Evolutionary conservation across 1,139 yeast species (phyloP).

Genomic region (Saccharomyces pastorianus): DNA sequence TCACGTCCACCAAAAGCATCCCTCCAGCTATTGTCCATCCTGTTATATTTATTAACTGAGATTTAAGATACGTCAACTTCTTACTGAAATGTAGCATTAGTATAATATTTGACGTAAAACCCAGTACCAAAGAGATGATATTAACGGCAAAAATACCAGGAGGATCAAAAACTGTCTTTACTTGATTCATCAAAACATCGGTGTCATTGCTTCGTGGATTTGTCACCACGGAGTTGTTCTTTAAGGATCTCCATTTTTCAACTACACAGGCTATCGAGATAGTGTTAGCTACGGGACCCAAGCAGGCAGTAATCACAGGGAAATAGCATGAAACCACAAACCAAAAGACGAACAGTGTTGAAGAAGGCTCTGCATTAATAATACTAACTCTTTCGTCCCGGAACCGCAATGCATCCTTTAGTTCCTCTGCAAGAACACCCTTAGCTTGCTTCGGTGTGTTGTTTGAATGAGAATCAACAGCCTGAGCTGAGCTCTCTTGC

Average conservation of each 20-base stretch:
- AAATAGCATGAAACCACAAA: conserved; percentile 54
- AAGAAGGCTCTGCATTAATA: conserved; percentile 23
- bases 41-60: conserved; percentile 53
- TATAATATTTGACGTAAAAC: conserved; percentile 57
- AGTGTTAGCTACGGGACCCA: conserved; percentile 72
- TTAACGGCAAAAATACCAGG: conserved; percentile 47
- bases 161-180: conserved; percentile 31
- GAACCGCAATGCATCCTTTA: conserved; percentile 21
- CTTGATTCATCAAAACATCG: neutral
- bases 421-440: conserved; percentile 2
- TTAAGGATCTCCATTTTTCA: conserved; percentile 50
- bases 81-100: conserved; percentile 60
- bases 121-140: conserved; percentile 52
- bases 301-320: conserved; percentile 67
- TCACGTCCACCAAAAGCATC: conserved; percentile 43
- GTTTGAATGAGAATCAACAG: neutral
- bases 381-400: conserved; percentile 23
- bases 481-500: neutral
- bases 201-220: conserved; percentile 22
- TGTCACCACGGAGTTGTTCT: conserved; percentile 9
- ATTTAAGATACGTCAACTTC: conserved; percentile 44
- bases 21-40: conserved; percentile 57
- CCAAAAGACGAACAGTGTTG: conserved; percentile 43
- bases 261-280: conserved; percentile 64
- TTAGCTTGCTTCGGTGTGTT: neutral